phyloP scores from a whole-genome alignment of 2,329 filamentous ascomycete genomes.

The Colletotrichum trifolii region DNA sequence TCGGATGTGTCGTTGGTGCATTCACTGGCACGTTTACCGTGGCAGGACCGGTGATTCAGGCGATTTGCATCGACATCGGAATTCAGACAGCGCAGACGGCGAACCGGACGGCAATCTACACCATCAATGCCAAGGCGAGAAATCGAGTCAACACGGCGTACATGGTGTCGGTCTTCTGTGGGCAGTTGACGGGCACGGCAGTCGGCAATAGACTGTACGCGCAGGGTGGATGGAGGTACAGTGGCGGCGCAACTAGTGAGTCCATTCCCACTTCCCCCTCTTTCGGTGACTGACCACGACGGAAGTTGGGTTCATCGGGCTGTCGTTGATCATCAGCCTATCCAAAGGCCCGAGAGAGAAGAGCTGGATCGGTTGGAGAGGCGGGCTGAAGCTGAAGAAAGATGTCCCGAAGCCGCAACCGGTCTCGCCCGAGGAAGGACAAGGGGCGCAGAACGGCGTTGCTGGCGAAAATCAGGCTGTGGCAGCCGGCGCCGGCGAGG shows the following conservation, averaged over 20 bases:
- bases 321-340: conserved; percentile 33
- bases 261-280: conserved; percentile 6
- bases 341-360: conserved; percentile 33
- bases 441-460: neutral
- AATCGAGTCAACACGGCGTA: conserved; percentile 86
- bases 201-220: conserved; percentile 66
- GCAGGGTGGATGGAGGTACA: conserved; percentile 61
- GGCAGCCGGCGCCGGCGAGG: conserved; percentile 1
- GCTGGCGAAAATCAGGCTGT: conserved; percentile 6
- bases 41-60: conserved; percentile 78
- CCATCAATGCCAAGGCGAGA: conserved; percentile 75
- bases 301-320: conserved; percentile 35
- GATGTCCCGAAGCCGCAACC: conserved; percentile 17
- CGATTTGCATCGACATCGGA: conserved; percentile 76
- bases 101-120: conserved; percentile 77
- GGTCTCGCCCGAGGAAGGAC: conserved; percentile 24
- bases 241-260: conserved; percentile 54
- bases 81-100: conserved; percentile 80
- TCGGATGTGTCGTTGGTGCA: conserved; percentile 74
- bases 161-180: conserved; percentile 80
- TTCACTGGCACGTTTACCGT: conserved; percentile 74
- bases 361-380: conserved; percentile 36
- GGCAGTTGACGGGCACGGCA: conserved; percentile 77
- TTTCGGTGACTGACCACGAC: neutral
- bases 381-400: conserved; percentile 26